Base-by-base conservation (phyloP, 2,329 filamentous ascomycete genomes). In the Drechslerella stenobrocha region DNA sequence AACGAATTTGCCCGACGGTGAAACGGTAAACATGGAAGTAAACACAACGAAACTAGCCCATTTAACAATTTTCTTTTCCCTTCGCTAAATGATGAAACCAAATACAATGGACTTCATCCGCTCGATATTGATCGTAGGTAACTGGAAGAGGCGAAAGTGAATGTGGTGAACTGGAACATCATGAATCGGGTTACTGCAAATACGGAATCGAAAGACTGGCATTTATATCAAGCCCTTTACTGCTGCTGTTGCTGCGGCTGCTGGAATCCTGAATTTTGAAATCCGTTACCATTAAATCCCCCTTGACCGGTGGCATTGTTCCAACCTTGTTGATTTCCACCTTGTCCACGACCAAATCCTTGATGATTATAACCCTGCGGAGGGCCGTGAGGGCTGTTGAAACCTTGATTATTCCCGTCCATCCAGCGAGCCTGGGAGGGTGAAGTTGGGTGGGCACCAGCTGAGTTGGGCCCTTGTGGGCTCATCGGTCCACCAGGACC, bases 401-500 rank as follows among this genome's bases (percentile, higher is more conserved):
- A 69, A 4, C 56, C 58, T 63, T 57, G 63, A 37, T 67, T 67
- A 30, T 69, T 63, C 1, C 57, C 57, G 6, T 63, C 64, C 35
- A 47, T 42, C 64, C 64, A 69, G 30, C 64, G 64, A 13, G 46
- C 52, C 40, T 58, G 55, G 4, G 63, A 67, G 40, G 63, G 63
- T 2, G 63, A 67, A 45, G 63, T 67, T 40, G 63, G 63, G 42
- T 56, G 63, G 34, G 50, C 55, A 15, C 63, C 45, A 20, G 63
- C 64, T 13, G 64, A 61, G 30, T 61, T 63, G 11, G 57, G 57
- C 52, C 57, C 64, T 2, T 52, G 45, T 44, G 64, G 64, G 30
- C 81, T 86, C 81, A 87, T 85, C 23, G 82, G 80, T 72, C 79
- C 80, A 70, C 77, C 77, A 69, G 81, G 83, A 83, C 89, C 89